Evolutionary conservation across 2,329 filamentous ascomycete species (phyloP).

Genomic region (Phaeomoniella chlamydospora): DNA sequence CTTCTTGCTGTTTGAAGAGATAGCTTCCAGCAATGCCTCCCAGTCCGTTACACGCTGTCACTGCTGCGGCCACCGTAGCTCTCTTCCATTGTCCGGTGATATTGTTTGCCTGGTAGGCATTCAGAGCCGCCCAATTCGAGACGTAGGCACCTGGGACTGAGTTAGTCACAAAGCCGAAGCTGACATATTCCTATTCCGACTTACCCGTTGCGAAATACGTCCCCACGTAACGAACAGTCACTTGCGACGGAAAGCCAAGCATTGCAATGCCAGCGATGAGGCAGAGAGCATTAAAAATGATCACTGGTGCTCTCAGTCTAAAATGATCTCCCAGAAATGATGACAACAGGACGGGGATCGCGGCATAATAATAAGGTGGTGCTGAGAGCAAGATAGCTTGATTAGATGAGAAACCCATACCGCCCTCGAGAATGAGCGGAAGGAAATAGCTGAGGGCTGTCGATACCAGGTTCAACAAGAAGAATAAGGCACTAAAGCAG

Average conservation of each 20-base stretch:
- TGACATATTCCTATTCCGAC: no score
- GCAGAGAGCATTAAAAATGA: conserved; percentile 48
- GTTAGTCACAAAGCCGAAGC: no score
- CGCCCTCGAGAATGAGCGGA: conserved; percentile 39
- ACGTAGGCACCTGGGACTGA: conserved; percentile 43
- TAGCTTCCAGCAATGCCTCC: conserved; percentile 53
- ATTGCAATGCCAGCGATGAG: conserved; percentile 51
- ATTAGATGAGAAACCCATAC: conserved; percentile 39
- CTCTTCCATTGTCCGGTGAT: conserved; percentile 51
- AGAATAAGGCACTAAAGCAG: conserved; percentile 50
- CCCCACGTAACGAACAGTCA: conserved; percentile 49
- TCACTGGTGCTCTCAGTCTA: conserved; percentile 46
- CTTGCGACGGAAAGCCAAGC: conserved; percentile 45
- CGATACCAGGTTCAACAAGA: conserved; percentile 52
- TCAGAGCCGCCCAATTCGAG: conserved; percentile 54
- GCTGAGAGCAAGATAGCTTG: conserved; percentile 47
- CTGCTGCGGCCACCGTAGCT: conserved; percentile 44
- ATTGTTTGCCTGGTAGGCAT: conserved; percentile 49
- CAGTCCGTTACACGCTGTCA: conserved; percentile 47
- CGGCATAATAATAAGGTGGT: conserved; percentile 54
- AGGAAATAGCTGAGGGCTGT: conserved; percentile 53
- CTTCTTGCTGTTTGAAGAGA: conserved; percentile 47
- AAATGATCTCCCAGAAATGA: conserved; percentile 48
- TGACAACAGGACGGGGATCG: conserved; percentile 48
- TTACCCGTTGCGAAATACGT: conserved; percentile 50